Conservation (phyloP, 148 eudicot species). For the Simmondsia chinensis region DNA sequence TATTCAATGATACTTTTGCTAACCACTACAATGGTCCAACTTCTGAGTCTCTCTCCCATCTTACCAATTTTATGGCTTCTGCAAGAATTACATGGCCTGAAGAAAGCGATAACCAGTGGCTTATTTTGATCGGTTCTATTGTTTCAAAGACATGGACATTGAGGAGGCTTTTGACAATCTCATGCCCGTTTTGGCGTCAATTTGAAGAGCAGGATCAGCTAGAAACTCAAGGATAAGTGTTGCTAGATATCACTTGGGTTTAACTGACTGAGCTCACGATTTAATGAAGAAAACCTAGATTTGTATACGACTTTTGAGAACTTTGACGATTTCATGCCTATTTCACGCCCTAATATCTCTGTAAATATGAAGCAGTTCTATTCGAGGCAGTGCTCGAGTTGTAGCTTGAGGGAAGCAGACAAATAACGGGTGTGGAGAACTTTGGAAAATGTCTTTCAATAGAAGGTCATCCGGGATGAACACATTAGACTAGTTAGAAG, state of each 20-base stretch:
- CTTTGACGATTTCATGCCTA: too few relatives aligned
- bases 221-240: constrained; percentile 31
- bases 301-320: constrained; percentile 27
- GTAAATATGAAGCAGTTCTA: constrained; percentile 28
- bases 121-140: constrained; percentile 16
- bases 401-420: constrained; percentile 35
- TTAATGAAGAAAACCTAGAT: not conserved
- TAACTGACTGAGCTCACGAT: constrained; percentile 3
- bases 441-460: constrained; percentile 23
- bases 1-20: constrained; percentile 11
- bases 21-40: constrained; percentile 22
- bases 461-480: constrained; percentile 37
- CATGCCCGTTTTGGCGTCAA: constrained; percentile 26
- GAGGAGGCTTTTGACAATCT: constrained; percentile 14
- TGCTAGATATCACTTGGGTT: constrained; percentile 13
- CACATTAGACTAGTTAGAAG: constrained; percentile 22
- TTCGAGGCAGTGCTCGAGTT: constrained; percentile 11
- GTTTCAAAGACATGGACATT: constrained; percentile 17
- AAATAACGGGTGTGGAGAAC: constrained; percentile 17
- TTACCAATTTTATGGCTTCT: constrained; percentile 28
- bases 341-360: constrained; percentile 24
- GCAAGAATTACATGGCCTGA: constrained; percentile 26
- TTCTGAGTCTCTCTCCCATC: constrained; percentile 48
- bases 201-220: constrained; percentile 9
- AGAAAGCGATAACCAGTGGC: constrained; percentile 24